Base-by-base conservation (phyloP, 768 basidiomycete species). In the Coprinopsis marcescibilis region DNA sequence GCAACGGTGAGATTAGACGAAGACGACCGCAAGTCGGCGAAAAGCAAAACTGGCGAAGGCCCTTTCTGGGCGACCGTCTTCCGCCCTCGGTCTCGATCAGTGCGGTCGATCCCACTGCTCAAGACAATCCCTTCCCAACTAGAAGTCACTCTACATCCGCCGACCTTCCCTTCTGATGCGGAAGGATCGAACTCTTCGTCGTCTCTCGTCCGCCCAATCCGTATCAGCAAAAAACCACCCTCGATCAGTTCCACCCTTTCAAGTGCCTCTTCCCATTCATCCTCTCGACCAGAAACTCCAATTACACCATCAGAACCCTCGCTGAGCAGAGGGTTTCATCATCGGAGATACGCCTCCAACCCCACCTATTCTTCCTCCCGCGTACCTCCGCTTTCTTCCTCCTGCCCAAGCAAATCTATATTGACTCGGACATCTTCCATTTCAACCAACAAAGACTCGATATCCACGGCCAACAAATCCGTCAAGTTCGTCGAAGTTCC, bases 401-500 rank as follows among this genome's bases (percentile, higher is more conserved):
- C 64, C 7, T 63, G 60, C 32, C 63, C 72, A 12, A 71, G 73
- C 24, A 81, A 76, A 57, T 83, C 81, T 3, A 84, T 83, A 47
- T 70, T 85, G 33, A 69, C 77, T 32, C 76, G 70, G 45, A 72
- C 70, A 48, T 72, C 72, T 19, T 80, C 72, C 32, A 60, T 76
- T 41, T 77, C 76, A 4, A 74, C 67, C 12, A n/a, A 8, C 11
- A 67, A 64, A 47, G 57, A 57, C 41, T 70, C 67, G 5, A 46
- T 52, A 6, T 55, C 58, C 43, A 63, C 64, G 29, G 56, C 63
- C 4, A 65, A 60, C 53, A 79, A 79, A 44, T 83, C 80, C 26
- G 85, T 87, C 41, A 87, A 83, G 53, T 87, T 86, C 51, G 79
- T 80, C 23, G 81, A 83, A 48, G 67, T 70, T 44, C 83, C 83